Conservation (phyloP, 805 yeast species). For the Metschnikowia chrysomelidarum region DNA sequence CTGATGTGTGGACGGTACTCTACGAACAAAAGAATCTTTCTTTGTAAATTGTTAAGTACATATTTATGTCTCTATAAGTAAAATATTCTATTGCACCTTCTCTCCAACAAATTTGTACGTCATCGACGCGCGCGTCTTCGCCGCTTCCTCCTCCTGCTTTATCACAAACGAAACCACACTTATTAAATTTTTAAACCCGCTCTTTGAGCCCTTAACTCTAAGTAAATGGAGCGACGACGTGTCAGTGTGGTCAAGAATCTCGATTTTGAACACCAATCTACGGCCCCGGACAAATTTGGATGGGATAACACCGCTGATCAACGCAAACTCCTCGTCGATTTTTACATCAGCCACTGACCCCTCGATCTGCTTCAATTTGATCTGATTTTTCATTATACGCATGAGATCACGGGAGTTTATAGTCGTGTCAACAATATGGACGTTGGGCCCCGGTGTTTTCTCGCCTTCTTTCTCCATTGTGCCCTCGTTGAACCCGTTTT, state of each 20-base stretch:
- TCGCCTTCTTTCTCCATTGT: slow-evolving; percentile 5
- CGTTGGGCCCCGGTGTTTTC: slow-evolving; percentile 16
- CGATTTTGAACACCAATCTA: slow-evolving; percentile 47
- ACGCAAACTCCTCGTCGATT: slow-evolving; percentile 43
- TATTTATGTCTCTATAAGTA: background rate
- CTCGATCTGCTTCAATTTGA: slow-evolving; percentile 47
- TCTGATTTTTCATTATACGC: slow-evolving; percentile 37
- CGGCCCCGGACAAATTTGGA: slow-evolving; percentile 43
- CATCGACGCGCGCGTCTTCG: slow-evolving; percentile 14
- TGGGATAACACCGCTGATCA: slow-evolving; percentile 48
- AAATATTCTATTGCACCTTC: slow-evolving; percentile 1
- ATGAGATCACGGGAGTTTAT: slow-evolving; percentile 31
- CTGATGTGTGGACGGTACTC: too few relatives aligned
- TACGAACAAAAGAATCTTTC: too few relatives aligned
- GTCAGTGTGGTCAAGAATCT: slow-evolving; percentile 36
- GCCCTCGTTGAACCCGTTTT: slow-evolving; percentile 10
- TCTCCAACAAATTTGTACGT: slow-evolving; percentile 14
- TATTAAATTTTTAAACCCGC: slow-evolving; percentile 43
- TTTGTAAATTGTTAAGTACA: too few relatives aligned
- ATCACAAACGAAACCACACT: slow-evolving; percentile 45
- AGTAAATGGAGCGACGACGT: slow-evolving; percentile 41
- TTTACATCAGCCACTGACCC: slow-evolving; percentile 46
- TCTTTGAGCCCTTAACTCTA: slow-evolving; percentile 46
- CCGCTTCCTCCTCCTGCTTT: slow-evolving; percentile 39
- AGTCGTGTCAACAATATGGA: slow-evolving; percentile 33